Conservation (phyloP, 106 monocot species). For the Dendrobium catenatum region DNA sequence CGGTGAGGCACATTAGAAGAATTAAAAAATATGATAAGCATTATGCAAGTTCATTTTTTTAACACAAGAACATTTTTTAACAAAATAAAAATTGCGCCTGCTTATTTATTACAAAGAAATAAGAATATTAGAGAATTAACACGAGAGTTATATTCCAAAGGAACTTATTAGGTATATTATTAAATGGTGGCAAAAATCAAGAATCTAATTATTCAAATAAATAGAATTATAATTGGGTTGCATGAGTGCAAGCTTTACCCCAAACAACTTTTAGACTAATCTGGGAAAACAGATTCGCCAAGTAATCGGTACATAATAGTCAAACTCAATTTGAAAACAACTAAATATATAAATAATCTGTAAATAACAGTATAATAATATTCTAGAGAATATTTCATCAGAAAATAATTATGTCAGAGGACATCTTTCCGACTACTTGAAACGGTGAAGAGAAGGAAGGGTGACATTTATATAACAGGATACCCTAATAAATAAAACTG, state of each 20-base stretch:
- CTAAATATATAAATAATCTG: background rate
- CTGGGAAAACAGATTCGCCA: too few species aligned
- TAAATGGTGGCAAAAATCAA: background rate
- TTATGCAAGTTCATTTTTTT: too few species aligned
- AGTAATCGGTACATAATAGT: background rate
- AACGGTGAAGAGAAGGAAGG: constrained; percentile 10
- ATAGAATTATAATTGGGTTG: background rate
- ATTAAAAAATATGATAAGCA: too few species aligned
- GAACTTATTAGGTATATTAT: background rate
- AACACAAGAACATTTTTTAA: too few species aligned
- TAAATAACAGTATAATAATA: background rate
- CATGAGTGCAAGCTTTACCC: background rate
- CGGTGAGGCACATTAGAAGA: too few species aligned
- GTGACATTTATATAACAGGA: background rate
- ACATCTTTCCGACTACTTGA: constrained; percentile 2
- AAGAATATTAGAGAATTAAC: too few species aligned
- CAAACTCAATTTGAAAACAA: background rate
- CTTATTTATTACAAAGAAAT: too few species aligned
- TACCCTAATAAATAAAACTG: background rate
- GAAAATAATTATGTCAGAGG: background rate
- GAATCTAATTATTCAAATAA: background rate
- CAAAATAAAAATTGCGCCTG: too few species aligned
- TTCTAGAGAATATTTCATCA: background rate
- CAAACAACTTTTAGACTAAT: background rate
- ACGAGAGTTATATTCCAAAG: background rate